phyloP scores from a whole-genome alignment of 2,329 filamentous ascomycete genomes.

The Nannizziopsis barbatae region DNA sequence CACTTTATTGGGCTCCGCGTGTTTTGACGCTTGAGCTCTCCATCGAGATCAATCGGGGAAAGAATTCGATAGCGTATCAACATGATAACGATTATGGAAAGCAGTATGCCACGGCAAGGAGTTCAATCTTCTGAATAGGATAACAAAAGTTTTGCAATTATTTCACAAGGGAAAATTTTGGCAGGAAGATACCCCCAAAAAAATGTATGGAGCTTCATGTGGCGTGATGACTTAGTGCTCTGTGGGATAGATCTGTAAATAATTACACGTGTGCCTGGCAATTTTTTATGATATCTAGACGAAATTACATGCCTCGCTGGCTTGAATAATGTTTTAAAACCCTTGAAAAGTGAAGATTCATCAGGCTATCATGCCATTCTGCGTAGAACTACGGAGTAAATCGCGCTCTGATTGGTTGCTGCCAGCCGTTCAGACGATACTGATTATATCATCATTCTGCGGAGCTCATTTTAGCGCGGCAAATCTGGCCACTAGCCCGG shows the following conservation, averaged over 20 bases:
- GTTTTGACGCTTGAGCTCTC: slow-evolving; percentile 32
- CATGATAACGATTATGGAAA: not conserved
- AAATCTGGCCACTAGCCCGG: too few relatives aligned
- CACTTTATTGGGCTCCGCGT: slow-evolving; percentile 11
- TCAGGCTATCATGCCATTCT: too few relatives aligned
- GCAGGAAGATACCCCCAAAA: not conserved
- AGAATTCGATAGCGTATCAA: not conserved
- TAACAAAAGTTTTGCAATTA: slow-evolving; percentile 1
- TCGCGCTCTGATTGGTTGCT: too few relatives aligned
- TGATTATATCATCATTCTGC: too few relatives aligned
- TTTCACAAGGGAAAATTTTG: not conserved
- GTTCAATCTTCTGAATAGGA: slow-evolving; percentile 1
- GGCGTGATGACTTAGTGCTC: too few relatives aligned
- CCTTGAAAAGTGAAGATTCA: too few relatives aligned
- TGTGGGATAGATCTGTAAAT: too few relatives aligned
- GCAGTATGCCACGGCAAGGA: not conserved
- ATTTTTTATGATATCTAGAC: not conserved
- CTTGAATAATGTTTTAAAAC: too few relatives aligned
- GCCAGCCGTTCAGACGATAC: too few relatives aligned
- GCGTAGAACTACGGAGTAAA: too few relatives aligned
- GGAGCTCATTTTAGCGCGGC: too few relatives aligned
- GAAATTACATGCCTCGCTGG: not conserved
- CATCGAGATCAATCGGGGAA: not conserved
- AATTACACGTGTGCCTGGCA: not conserved
- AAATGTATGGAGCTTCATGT: not conserved